These are phyloP conservation scores for Colletotrichum chlorophyti DNA, from an alignment of 2,329 filamentous ascomycete genomes.

Conservation along the genomic window DNA sequence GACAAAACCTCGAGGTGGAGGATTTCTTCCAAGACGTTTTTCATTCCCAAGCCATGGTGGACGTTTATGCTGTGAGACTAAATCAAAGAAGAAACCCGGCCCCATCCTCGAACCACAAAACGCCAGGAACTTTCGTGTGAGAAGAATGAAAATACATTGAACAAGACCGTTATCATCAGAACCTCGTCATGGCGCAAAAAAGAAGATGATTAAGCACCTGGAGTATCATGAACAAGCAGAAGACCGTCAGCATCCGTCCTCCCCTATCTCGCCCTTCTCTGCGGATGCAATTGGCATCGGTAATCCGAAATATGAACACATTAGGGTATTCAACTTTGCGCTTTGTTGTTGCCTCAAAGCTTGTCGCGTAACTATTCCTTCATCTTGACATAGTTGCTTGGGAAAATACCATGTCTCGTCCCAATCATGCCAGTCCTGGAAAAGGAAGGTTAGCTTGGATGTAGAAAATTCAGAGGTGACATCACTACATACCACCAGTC, in stretches of 20 bases:
- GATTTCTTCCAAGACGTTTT: neutral
- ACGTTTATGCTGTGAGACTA: slow-evolving; percentile 18
- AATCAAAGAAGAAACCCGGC: neutral
- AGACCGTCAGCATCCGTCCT: neutral
- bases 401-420: slow-evolving; percentile 87
- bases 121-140: slow-evolving; percentile 10
- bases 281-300: neutral
- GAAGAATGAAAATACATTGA: neutral
- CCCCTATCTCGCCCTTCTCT: neutral
- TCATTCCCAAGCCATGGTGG: neutral
- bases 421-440: slow-evolving; percentile 87
- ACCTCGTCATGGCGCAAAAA: slow-evolving; percentile 12
- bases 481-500: slow-evolving; percentile 86
- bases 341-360: neutral
- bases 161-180: slow-evolving; percentile 13
- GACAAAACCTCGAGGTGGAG: neutral
- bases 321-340: slow-evolving; percentile 14
- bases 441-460: neutral
- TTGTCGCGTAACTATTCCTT: slow-evolving; percentile 47
- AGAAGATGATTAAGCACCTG: slow-evolving; percentile 14
- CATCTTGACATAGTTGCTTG: slow-evolving; percentile 78
- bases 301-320: neutral
- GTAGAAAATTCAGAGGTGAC: neutral
- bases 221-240: slow-evolving; percentile 25
- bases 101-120: slow-evolving; percentile 9